Evolutionary conservation across 2,329 filamentous ascomycete species (phyloP).

Genomic region (Lecanicillium sp.): DNA sequence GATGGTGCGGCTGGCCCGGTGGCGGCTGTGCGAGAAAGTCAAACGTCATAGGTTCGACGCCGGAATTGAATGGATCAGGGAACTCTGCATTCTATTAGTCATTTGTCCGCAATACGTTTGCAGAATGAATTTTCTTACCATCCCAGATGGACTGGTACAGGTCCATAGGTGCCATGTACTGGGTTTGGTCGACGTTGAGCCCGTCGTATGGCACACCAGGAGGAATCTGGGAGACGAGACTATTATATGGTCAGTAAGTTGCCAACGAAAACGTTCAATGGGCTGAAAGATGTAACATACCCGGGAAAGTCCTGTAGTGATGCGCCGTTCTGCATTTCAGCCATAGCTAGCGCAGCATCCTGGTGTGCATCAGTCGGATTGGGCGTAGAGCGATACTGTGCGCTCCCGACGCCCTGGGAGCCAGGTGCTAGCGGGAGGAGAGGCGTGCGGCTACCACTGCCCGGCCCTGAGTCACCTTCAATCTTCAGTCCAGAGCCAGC

Average conservation of each 20-base stretch:
- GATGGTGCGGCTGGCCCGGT: constrained; percentile 49
- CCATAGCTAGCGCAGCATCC: constrained; percentile 57
- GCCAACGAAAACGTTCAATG: constrained; percentile 6
- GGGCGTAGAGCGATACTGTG: constrained; percentile 17
- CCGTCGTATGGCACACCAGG: constrained; percentile 29
- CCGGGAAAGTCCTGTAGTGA: constrained; percentile 36
- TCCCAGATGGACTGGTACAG: constrained; percentile 62
- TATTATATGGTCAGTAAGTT: constrained; percentile 12
- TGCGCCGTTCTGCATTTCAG: constrained; percentile 54
- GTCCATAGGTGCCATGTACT: constrained; percentile 60
- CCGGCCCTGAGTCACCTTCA: constrained; percentile 38
- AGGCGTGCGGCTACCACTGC: constrained; percentile 38
- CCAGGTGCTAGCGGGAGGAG: constrained; percentile 19
- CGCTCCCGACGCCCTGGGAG: constrained; percentile 16
- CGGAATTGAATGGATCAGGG: constrained; percentile 50
- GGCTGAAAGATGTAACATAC: constrained; percentile 18
- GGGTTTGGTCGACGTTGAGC: constrained; percentile 48
- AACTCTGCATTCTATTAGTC: constrained; percentile 36
- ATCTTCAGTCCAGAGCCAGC: constrained; percentile 42
- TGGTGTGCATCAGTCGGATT: constrained; percentile 44
- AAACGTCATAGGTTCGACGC: constrained; percentile 50
- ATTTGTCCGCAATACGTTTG: constrained; percentile 1
- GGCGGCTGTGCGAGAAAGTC: constrained; percentile 53
- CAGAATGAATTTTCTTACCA: constrained; percentile 36
- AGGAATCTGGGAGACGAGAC: constrained; percentile 31